Base-by-base conservation (phyloP, 441 rosid species). In the Pelargonium australe region DNA sequence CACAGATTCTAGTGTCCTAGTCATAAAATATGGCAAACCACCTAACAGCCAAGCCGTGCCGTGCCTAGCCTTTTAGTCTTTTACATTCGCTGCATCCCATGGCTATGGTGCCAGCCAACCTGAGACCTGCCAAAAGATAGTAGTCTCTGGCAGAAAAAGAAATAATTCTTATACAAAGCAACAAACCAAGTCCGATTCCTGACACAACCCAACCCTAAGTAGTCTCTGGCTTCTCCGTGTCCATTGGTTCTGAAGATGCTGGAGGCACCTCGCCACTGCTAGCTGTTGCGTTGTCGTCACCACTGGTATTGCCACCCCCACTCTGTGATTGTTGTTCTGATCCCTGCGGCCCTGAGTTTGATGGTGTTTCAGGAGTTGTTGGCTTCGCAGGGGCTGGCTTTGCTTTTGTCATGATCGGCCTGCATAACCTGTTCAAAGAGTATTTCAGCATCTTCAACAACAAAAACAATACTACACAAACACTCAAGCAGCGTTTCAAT, bases 401-500 rank as follows among this genome's bases (percentile, higher is more conserved):
- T 0, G 72, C 72, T 43, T 75, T 75, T 28, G 64, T 75, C 78
- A 75, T 75, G 41, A 75, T 71, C 9, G 78, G 75, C 44, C 75
- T 60, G 65, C 72, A 64, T 11, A 84, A 67, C 86, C 99, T 94
- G 87, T 63, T 5, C 13, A 67, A 70, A 43, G 49, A 63, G 34
- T 49, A 37, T 25, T 19, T 47, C 13, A 37, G 37, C 28, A 51
- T 17, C 53, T 8, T 53, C n/a, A 11, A 5, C 44, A 0, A 0
- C 34, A 25, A 58, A 66, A 57, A 37, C 58, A 44, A 25, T 31
- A 31, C 37, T 71, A 64, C 53, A 12, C 31, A 13, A 60, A 60
- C 37, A 31, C 37, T 31, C 1, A 3, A 28, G 34, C 34, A 31
- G 37, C 37, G 5, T 31, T 31, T 31, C 37, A 31, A 3, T 31